Conservation (phyloP, 2,329 filamentous ascomycete species). For the Epichloe hybrida region DNA sequence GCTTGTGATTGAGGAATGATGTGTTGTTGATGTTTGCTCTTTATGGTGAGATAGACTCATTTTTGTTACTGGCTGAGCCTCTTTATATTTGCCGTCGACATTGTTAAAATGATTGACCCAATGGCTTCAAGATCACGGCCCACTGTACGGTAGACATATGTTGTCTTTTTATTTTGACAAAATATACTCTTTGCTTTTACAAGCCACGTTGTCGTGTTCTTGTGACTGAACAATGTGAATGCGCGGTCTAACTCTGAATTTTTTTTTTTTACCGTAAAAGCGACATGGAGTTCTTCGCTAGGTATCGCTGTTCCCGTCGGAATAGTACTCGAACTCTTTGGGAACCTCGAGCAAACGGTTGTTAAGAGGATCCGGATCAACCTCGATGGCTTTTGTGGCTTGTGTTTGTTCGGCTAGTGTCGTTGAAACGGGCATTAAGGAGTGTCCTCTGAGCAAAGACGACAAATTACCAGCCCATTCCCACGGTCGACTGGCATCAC, state of each 20-base stretch:
- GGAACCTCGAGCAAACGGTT: conserved; percentile 8
- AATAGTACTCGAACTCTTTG: conserved; percentile 13
- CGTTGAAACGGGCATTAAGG: conserved; percentile 8
- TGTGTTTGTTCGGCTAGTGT: not conserved
- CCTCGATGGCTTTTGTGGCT: conserved; percentile 4
- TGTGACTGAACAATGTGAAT: not conserved
- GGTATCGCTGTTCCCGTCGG: conserved; percentile 8
- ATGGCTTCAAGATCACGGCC: conserved; percentile 6
- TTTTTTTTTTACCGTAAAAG: not conserved
- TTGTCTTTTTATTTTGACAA: conserved; percentile 3
- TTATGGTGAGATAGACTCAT: conserved; percentile 1
- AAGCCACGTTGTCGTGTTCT: not conserved
- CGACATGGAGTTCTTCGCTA: not conserved
- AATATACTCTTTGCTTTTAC: conserved; percentile 4
- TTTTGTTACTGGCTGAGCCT: not conserved
- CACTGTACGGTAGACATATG: conserved; percentile 9
- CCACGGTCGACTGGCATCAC: conserved; percentile 51
- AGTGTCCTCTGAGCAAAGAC: conserved; percentile 20
- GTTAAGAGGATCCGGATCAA: conserved; percentile 11
- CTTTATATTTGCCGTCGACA: conserved; percentile 1
- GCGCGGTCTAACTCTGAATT: not conserved
- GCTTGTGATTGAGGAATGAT: conserved; percentile 15
- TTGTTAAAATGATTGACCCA: conserved; percentile 5
- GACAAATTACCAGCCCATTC: conserved; percentile 65
- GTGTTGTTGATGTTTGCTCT: not conserved